Conservation (phyloP, 768 basidiomycete species). For the Macrocybe gigantea region DNA sequence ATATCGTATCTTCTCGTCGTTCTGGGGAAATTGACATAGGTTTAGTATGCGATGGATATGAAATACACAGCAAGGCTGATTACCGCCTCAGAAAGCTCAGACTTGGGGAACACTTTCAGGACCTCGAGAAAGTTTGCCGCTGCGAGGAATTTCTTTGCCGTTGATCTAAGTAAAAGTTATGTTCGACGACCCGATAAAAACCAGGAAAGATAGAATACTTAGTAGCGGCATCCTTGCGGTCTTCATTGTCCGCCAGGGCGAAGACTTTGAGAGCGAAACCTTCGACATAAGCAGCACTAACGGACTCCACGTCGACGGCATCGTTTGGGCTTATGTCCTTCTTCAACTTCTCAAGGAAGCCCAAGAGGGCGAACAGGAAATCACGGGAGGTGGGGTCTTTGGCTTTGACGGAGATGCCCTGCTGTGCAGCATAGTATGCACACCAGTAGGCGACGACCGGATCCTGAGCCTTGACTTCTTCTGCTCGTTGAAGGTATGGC, state of each 20-base stretch:
- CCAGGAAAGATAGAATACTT: conserved; percentile 40
- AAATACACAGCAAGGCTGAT: conserved; percentile 13
- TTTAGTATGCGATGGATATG: neutral
- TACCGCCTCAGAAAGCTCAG: conserved; percentile 54
- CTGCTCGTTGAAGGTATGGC: conserved; percentile 85
- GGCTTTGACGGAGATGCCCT: conserved; percentile 71
- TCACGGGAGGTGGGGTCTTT: conserved; percentile 59
- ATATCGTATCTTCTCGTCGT: conserved; percentile 85
- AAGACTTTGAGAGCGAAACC: conserved; percentile 95
- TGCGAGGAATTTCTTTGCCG: conserved; percentile 92
- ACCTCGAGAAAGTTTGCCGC: conserved; percentile 94
- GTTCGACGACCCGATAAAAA: neutral
- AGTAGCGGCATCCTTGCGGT: conserved; percentile 69
- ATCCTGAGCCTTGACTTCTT: conserved; percentile 79
- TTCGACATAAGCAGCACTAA: conserved; percentile 86
- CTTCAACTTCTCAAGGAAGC: conserved; percentile 78
- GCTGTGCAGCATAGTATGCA: conserved; percentile 88
- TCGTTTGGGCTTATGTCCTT: conserved; percentile 66
- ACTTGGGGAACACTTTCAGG: conserved; percentile 66
- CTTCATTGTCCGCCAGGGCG: conserved; percentile 83
- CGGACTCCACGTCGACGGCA: conserved; percentile 76
- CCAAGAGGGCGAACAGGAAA: conserved; percentile 70
- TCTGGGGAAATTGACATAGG: conserved; percentile 33
- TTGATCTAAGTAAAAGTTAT: conserved; percentile 45
- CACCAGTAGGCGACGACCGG: conserved; percentile 95